phyloP scores from a whole-genome alignment of 176 grass and related monocot species.

The Bothriochloa decipiens region DNA sequence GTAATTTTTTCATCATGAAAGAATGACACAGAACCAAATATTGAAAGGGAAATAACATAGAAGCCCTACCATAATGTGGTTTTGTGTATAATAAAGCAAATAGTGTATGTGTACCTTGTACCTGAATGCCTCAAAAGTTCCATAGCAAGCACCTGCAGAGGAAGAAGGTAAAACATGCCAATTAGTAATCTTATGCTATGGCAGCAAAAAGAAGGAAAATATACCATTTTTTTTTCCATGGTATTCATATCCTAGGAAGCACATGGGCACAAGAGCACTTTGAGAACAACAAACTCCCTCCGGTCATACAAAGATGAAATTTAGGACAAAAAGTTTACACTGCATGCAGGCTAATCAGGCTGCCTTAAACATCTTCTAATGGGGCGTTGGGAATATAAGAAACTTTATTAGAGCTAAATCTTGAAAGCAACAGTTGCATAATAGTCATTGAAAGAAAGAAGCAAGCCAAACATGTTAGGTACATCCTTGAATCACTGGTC shows the following conservation, averaged over 20 bases:
- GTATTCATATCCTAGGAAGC: slow-evolving; percentile 9
- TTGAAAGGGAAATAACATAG: neutral
- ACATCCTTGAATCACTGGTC: neutral
- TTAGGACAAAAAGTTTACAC: neutral
- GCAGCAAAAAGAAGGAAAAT: slow-evolving; percentile 25
- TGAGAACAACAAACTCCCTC: neutral
- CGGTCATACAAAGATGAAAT: neutral
- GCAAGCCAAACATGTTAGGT: neutral
- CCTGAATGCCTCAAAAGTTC: slow-evolving; percentile 89
- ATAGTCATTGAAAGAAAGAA: neutral
- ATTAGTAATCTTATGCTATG: slow-evolving; percentile 16
- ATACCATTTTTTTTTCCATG: slow-evolving; percentile 6
- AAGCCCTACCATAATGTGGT: neutral
- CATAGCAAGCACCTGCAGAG: slow-evolving; percentile 81
- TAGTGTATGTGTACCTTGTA: slow-evolving; percentile 58
- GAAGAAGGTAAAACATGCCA: neutral
- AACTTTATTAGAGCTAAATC: slow-evolving; percentile 21
- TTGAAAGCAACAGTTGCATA: slow-evolving; percentile 2
- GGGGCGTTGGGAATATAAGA: neutral
- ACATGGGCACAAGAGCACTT: neutral
- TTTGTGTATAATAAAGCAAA: neutral
- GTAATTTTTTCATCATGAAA: neutral
- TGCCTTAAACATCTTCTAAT: neutral
- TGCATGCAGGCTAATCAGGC: neutral
- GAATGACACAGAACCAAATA: neutral